These are phyloP conservation scores for Aspergillus amoenus DNA, from an alignment of 2,329 filamentous ascomycete species.

Conservation along the genomic window DNA sequence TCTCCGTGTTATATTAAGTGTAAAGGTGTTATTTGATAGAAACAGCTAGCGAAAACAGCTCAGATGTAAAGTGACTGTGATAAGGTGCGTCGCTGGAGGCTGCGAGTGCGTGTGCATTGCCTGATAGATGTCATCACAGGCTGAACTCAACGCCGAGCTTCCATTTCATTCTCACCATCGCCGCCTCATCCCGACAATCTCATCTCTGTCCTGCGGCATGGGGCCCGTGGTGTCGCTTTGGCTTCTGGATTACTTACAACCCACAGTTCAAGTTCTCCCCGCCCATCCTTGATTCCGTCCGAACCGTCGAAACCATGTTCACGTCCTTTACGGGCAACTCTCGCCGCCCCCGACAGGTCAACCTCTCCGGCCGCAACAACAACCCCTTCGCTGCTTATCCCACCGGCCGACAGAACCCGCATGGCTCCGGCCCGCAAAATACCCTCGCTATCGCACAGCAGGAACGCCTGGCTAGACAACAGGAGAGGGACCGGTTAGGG, in stretches of 20 bases:
- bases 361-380: constrained; percentile 78
- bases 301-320: constrained; percentile 64
- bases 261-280: constrained; percentile 4
- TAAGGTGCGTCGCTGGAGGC: constrained; percentile 2
- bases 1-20: too few relatives aligned
- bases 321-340: constrained; percentile 87
- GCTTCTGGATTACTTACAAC: constrained; percentile 9
- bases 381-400: constrained; percentile 73
- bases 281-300: constrained; percentile 10
- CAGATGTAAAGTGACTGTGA: too few relatives aligned
- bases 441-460: constrained; percentile 84
- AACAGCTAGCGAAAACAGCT: too few relatives aligned
- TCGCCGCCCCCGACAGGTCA: constrained; percentile 84
- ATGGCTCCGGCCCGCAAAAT: constrained; percentile 66
- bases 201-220: constrained; percentile 21
- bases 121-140: constrained; percentile 8
- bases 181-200: not conserved
- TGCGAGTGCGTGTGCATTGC: not conserved
- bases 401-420: constrained; percentile 56
- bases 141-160: constrained; percentile 4
- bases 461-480: constrained; percentile 76
- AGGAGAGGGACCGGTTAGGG: constrained; percentile 73
- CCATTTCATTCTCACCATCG: not conserved
- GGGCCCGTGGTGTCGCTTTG: constrained; percentile 17
- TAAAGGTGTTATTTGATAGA: too few relatives aligned